Conservation (phyloP, 768 basidiomycete genomes). For the Serendipita sp. region DNA sequence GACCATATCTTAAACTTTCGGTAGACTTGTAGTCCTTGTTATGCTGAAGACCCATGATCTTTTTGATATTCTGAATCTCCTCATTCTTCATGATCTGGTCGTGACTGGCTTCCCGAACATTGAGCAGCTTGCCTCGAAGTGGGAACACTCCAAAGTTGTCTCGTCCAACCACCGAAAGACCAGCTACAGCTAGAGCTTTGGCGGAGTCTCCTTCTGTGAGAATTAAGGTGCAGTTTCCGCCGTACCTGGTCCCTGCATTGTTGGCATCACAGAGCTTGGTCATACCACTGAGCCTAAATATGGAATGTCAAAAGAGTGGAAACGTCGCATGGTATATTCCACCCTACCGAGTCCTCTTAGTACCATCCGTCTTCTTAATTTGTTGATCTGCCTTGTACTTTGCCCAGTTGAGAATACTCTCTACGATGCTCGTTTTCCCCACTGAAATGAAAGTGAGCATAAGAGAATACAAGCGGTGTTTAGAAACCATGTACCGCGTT, state of each 20-base stretch:
- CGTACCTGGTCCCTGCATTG: constrained; percentile 78
- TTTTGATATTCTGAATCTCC: constrained; percentile 93
- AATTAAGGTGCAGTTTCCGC: constrained; percentile 78
- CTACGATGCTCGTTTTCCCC: constrained; percentile 73
- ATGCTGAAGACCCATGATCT: constrained; percentile 92
- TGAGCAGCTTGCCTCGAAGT: constrained; percentile 86
- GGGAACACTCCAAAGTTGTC: constrained; percentile 98
- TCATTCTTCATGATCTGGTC: constrained; percentile 97
- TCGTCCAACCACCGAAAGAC: constrained; percentile 84
- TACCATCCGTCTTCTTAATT: constrained; percentile 89
- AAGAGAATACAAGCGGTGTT: not conserved
- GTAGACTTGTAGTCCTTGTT: constrained; percentile 69
- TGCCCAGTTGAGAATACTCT: constrained; percentile 88
- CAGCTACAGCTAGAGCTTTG: constrained; percentile 89
- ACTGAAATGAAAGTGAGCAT: constrained; percentile 29
- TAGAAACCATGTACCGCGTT: constrained; percentile 50
- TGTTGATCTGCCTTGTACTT: constrained; percentile 93
- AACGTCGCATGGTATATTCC: not conserved
- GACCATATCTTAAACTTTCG: constrained; percentile 69
- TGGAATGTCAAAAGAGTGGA: not conserved
- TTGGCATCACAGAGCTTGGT: constrained; percentile 94
- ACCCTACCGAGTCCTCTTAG: constrained; percentile 65
- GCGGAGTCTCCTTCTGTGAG: constrained; percentile 99
- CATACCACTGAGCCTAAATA: constrained; percentile 63
- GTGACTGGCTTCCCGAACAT: constrained; percentile 91